phyloP scores from a whole-genome alignment of 768 basidiomycete species.

The Macrolepiota albuminosa region DNA sequence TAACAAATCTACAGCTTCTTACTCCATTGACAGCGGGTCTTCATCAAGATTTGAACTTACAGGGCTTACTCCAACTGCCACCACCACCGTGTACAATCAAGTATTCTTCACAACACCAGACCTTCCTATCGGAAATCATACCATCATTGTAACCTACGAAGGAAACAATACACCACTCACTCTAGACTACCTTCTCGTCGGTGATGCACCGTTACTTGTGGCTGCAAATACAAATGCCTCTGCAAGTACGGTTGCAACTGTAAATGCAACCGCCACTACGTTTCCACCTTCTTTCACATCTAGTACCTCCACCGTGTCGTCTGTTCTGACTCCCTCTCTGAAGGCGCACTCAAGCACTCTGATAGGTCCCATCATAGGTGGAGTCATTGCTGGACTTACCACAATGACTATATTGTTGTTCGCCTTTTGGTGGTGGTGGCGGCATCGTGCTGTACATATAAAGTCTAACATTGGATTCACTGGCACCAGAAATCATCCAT shows the following conservation, averaged over 20 bases:
- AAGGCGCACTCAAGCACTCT: neutral
- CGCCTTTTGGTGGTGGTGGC: constrained; percentile 3
- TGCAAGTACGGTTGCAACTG: neutral
- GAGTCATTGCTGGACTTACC: constrained; percentile 4
- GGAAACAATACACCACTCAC: constrained; percentile 4
- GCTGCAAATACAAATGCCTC: neutral
- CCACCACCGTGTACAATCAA: constrained; percentile 2
- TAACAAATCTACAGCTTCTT: neutral
- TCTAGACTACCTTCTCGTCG: constrained; percentile 5
- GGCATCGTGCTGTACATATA: neutral
- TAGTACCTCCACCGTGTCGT: neutral
- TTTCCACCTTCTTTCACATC: neutral
- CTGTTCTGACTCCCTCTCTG: neutral
- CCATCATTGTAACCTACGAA: constrained; percentile 6
- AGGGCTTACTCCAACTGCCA: neutral
- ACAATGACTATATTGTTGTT: neutral
- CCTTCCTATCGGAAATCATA: constrained; percentile 2
- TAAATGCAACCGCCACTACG: neutral
- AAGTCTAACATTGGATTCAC: neutral
- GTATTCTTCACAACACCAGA: neutral
- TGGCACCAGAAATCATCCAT: neutral
- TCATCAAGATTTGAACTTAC: neutral
- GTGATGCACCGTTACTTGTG: neutral
- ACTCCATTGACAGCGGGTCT: neutral
- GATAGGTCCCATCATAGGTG: constrained; percentile 11